Base-by-base conservation (phyloP, 345 rosid genomes). In the Moricandia arvensis region DNA sequence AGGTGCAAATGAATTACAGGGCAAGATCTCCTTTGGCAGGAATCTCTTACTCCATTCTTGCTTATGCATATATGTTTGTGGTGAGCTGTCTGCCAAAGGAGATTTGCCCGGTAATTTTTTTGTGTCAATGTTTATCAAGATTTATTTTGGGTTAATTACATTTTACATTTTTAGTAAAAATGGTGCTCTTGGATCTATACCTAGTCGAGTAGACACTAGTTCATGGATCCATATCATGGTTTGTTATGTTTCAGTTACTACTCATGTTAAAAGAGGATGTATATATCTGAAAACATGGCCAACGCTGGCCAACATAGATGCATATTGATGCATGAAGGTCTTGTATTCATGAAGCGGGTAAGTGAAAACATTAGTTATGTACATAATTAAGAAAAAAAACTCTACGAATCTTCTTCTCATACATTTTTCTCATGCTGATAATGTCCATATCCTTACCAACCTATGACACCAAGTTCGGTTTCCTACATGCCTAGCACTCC, bases 1-100 rank as follows among this genome's bases (percentile, higher is more conserved):
- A 55, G 60, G 65, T 57, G 77, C 24, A 55, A 65, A 65, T 41
- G 58, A 59, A 74, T 74, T 74, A 54, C 77, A 73, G 77, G 77
- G 71, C 58, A 73, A 37, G 71, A 64, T 73, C 71, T 54, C 45
- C 24, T 1, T 73, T 64, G 77, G 77, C 77, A 73, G 57, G 38
- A 16, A 73, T 38, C 33, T 27, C 54, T 73, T 35, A 73, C 77
- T 54, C 13, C 71, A 64, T 63, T 35, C 4, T 63, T 63, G 55
- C 71, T 64, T 70, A 38, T 73, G 55, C 63, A 54, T 64, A 37
- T 65, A 13, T 65, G 47, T 55, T 38, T 65, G 77, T 65, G 47
- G 34, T 55, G 26, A 65, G n/a, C 45, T 54, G 59, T 74, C 58
- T 74, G 77, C 71, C 71, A 65, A 64, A 55, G 71, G 71, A 37